phyloP scores from a whole-genome alignment of 2,329 filamentous ascomycete genomes.

The Paecilomyces sp. region DNA sequence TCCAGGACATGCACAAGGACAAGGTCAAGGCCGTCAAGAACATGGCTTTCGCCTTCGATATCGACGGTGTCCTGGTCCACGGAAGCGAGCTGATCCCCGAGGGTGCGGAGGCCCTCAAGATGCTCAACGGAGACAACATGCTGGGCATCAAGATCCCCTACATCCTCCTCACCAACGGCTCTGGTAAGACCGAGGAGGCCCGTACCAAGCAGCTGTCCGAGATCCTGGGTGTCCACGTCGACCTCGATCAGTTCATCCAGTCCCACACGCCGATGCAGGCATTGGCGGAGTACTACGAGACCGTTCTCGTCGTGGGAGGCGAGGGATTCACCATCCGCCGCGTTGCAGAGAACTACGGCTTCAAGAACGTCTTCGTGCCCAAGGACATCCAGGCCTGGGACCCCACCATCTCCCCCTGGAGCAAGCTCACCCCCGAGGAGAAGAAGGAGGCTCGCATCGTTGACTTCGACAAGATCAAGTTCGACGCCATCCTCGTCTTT shows the following conservation, averaged over 20 bases:
- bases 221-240: constrained; percentile 59
- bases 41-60: constrained; percentile 69
- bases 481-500: constrained; percentile 69
- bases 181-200: constrained; percentile 60
- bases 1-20: constrained; percentile 59
- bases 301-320: constrained; percentile 67
- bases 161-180: constrained; percentile 70
- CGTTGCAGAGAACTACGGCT: constrained; percentile 66
- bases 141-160: constrained; percentile 70
- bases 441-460: constrained; percentile 59
- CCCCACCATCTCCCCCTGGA: constrained; percentile 61
- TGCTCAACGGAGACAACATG: constrained; percentile 69
- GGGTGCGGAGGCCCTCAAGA: constrained; percentile 58
- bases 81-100: constrained; percentile 64
- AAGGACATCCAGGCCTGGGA: constrained; percentile 69
- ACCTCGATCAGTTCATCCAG: constrained; percentile 69
- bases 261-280: constrained; percentile 72
- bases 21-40: constrained; percentile 66
- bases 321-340: constrained; percentile 69
- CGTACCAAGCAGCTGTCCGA: constrained; percentile 60
- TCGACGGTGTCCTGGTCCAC: constrained; percentile 67
- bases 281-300: constrained; percentile 67
- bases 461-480: constrained; percentile 65
- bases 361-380: constrained; percentile 65
- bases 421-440: constrained; percentile 61